A percentile compares a stretch with the other conserved stretches of the same genome.
phyloP scores from a whole-genome alignment of 306 rosid genomes.

The Abrus pulchellus region DNA sequence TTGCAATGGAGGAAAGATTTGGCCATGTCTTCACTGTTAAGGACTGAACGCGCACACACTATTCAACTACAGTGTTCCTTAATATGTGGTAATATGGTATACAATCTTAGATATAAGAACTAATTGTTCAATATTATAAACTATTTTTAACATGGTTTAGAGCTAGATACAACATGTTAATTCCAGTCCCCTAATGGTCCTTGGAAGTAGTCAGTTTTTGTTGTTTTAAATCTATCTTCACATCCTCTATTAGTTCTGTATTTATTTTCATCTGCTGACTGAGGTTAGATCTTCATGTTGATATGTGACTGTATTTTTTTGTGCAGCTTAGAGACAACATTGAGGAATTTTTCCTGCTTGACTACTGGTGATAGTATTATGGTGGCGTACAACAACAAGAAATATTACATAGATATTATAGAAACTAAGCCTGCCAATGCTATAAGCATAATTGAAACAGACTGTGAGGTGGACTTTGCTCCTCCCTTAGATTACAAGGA shows the following conservation, averaged over 20 bases:
- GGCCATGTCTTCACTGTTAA: neutral
- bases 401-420: conserved; percentile 91
- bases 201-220: neutral
- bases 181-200: neutral
- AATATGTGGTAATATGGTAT: neutral
- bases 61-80: neutral
- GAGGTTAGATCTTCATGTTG: conserved; percentile 21
- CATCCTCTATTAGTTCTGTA: conserved; percentile 23
- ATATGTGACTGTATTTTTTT: conserved; percentile 35
- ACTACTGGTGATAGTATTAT: conserved; percentile 95
- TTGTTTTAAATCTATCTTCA: neutral
- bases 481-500: conserved; percentile 99
- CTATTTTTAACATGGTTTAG: conserved; percentile 6
- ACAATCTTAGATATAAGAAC: neutral
- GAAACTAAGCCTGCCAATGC: conserved; percentile 92
- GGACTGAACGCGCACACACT: neutral
- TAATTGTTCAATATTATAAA: conserved; percentile 12
- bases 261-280: conserved; percentile 18
- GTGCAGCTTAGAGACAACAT: conserved; percentile 90
- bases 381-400: conserved; percentile 98
- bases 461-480: conserved; percentile 99
- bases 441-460: conserved; percentile 95
- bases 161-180: conserved; percentile 21
- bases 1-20: neutral
- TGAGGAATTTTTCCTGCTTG: conserved; percentile 95